Percentiles rank a stretch among this genome's conserved stretches.
phyloP scores from a whole-genome alignment of 192 early-diverging fungal genomes.

The Backusella liffmaniae region DNA sequence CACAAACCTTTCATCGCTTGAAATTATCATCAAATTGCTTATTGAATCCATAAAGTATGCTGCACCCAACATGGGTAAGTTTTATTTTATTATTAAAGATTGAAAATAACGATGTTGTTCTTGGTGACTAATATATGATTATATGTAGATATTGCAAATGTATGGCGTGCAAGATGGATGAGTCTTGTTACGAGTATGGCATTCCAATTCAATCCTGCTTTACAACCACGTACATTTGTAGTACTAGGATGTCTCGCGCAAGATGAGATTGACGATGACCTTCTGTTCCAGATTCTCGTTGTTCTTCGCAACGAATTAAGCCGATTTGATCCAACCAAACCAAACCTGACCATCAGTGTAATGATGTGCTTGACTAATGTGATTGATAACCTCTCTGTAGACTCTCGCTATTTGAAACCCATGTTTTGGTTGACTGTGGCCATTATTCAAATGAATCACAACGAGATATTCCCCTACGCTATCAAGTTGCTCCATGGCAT shows the following conservation, averaged over 20 bases:
- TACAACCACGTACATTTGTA: constrained; percentile 91
- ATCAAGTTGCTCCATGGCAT: constrained; percentile 66
- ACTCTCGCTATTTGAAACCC: constrained; percentile 73
- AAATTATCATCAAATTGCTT: constrained; percentile 56
- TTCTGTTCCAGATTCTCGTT: constrained; percentile 86
- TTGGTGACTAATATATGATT: neutral
- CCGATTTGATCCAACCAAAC: constrained; percentile 73
- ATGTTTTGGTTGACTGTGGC: constrained; percentile 89
- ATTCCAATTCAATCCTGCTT: constrained; percentile 88
- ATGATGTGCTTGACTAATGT: constrained; percentile 84
- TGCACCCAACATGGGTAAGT: constrained; percentile 57
- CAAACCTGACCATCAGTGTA: constrained; percentile 74
- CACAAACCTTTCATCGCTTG: constrained; percentile 42
- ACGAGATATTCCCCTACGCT: constrained; percentile 69
- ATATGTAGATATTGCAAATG: constrained; percentile 60
- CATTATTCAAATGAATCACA: constrained; percentile 81
- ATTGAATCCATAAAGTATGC: constrained; percentile 63
- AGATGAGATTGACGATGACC: constrained; percentile 86
- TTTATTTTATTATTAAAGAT: neutral
- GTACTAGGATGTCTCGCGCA: constrained; percentile 81
- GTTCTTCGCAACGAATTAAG: constrained; percentile 78
- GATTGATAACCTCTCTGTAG: constrained; percentile 68
- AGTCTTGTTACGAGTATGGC: constrained; percentile 84
- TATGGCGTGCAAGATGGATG: constrained; percentile 90
- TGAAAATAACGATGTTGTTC: neutral